Conservation (phyloP, 1,139 yeast genomes). For the Debaryomycetaceae sp. region DNA sequence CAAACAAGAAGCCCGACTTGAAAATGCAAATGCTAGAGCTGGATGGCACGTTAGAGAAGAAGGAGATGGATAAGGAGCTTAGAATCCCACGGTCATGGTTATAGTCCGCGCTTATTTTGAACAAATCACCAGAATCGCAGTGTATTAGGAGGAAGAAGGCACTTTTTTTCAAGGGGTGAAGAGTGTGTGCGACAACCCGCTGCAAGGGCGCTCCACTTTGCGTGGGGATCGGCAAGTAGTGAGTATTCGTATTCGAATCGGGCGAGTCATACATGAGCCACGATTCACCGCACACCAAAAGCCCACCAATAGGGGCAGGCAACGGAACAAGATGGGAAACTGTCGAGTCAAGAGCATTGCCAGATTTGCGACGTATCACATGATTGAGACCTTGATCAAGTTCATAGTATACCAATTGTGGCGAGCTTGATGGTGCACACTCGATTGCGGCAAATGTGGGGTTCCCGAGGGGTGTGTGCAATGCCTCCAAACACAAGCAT, state of each 20-base stretch:
- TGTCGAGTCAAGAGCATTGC: slow-evolving; percentile 18
- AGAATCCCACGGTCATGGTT: slow-evolving; percentile 30
- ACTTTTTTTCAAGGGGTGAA: slow-evolving; percentile 50
- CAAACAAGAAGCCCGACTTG: slow-evolving; percentile 67
- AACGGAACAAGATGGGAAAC: slow-evolving; percentile 23
- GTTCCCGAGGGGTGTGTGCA: slow-evolving; percentile 72
- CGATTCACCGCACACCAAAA: slow-evolving; percentile 28
- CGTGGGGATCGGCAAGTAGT: slow-evolving; percentile 33
- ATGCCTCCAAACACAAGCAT: slow-evolving; percentile 45
- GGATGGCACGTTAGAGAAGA: slow-evolving; percentile 67
- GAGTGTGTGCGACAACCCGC: slow-evolving; percentile 43
- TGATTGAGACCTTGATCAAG: slow-evolving; percentile 80
- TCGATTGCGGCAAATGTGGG: slow-evolving; percentile 81
- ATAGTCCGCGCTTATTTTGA: slow-evolving; percentile 46
- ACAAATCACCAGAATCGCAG: slow-evolving; percentile 64
- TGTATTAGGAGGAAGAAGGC: slow-evolving; percentile 68
- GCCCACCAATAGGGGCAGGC: slow-evolving; percentile 24
- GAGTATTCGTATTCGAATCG: slow-evolving; percentile 4
- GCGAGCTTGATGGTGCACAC: slow-evolving; percentile 31
- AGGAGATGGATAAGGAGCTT: slow-evolving; percentile 23
- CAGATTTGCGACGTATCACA: slow-evolving; percentile 39
- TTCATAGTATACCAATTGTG: slow-evolving; percentile 54
- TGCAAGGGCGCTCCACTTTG: slow-evolving; percentile 19
- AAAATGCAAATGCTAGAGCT: slow-evolving; percentile 48
- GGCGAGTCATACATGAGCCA: slow-evolving; percentile 16